Evolutionary conservation across 176 grass and related monocot genomes (phyloP).

Genomic region (Miscanthus lutarioriparius): DNA sequence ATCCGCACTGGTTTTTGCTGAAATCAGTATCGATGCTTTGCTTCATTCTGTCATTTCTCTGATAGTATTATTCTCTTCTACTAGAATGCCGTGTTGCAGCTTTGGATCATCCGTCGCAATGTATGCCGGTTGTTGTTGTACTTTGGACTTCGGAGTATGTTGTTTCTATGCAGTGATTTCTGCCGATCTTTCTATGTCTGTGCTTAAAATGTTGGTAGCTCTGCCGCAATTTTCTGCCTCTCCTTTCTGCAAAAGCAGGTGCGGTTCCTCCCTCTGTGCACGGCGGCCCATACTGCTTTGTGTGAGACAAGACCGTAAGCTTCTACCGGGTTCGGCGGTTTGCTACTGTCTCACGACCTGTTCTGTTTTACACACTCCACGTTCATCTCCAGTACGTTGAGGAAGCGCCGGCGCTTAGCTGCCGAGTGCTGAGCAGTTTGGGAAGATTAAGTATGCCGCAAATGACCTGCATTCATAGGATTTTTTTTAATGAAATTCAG

Average conservation of each 20-base stretch:
- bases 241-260: constrained; percentile 1
- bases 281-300: constrained; percentile 5
- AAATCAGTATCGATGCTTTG: constrained; percentile 10
- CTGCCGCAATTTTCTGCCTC: not conserved
- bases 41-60: not conserved
- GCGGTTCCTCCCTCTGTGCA: not conserved
- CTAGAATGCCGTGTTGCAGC: not conserved
- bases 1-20: not conserved
- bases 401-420: not conserved
- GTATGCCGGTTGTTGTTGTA: not conserved
- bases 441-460: not conserved
- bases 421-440: not conserved
- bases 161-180: not conserved
- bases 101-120: not conserved
- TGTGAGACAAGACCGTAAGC: not conserved
- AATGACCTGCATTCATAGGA: not conserved
- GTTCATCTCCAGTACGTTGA: not conserved
- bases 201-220: no score
- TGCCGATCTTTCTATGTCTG: no score
- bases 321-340: not conserved
- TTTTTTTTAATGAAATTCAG: not conserved
- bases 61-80: not conserved
- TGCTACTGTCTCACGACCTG: not conserved
- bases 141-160: not conserved
- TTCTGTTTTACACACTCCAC: not conserved